These are phyloP conservation scores for Vitis rotundifolia DNA, from an alignment of 164 flowering plant species.

Conservation along the genomic window DNA sequence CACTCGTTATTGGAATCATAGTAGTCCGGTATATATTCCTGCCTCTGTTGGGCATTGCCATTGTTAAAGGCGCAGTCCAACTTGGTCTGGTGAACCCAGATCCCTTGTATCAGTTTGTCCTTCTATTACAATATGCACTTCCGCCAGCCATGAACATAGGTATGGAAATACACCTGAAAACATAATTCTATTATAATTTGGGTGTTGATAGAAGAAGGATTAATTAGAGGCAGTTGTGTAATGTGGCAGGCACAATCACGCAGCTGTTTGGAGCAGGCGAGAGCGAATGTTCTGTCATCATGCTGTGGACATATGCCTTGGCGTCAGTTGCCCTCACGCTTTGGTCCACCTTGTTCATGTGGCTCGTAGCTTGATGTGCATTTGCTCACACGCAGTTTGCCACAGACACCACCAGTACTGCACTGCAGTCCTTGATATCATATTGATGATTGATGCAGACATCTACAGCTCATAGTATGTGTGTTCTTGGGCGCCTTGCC, in stretches of 20 bases:
- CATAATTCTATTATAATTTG: too few relatives aligned
- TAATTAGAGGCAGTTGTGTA: too few relatives aligned
- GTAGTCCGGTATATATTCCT: slow-evolving; percentile 15
- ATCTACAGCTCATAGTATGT: too few relatives aligned
- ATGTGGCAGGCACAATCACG: slow-evolving; percentile 29
- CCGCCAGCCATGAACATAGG: slow-evolving; percentile 30
- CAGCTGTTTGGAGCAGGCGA: slow-evolving; percentile 38
- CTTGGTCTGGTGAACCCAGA: slow-evolving; percentile 11
- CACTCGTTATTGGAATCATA: slow-evolving; percentile 10
- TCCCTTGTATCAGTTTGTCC: slow-evolving; percentile 20
- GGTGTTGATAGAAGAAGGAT: too few relatives aligned
- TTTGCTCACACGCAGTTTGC: too few relatives aligned
- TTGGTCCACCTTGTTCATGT: slow-evolving; percentile 43
- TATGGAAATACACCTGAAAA: slow-evolving; percentile 2
- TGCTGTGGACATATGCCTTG: slow-evolving; percentile 41
- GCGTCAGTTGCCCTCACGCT: slow-evolving; percentile 36
- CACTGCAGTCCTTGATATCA: too few relatives aligned
- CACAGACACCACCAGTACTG: too few relatives aligned
- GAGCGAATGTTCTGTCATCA: slow-evolving; percentile 44
- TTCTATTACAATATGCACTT: slow-evolving; percentile 22
- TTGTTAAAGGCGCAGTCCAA: slow-evolving; percentile 13
- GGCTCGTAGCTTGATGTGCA: slow-evolving; percentile 20
- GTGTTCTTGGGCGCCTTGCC: too few relatives aligned
- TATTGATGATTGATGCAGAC: too few relatives aligned
- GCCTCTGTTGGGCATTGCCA: slow-evolving; percentile 15